Evolutionary conservation across 805 yeast species (phyloP).

Genomic region (Candida arabinofermentans): DNA sequence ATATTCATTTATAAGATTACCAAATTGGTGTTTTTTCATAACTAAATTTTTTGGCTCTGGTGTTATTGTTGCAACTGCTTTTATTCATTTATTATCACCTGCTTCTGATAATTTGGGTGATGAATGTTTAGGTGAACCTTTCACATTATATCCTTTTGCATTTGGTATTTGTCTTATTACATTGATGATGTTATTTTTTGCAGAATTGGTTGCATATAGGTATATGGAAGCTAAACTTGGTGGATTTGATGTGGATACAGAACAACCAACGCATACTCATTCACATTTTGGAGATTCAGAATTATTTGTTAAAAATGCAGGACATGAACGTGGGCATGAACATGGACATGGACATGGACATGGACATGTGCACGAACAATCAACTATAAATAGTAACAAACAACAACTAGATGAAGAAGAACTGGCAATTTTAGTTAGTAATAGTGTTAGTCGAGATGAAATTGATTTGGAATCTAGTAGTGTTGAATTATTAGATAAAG

Average conservation of each 20-base stretch:
- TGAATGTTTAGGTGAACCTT: constrained; percentile 61
- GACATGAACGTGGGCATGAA: constrained; percentile 6
- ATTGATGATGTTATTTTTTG: constrained; percentile 47
- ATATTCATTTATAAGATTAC: constrained; percentile 55
- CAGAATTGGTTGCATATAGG: constrained; percentile 47
- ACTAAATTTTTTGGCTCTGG: constrained; percentile 82
- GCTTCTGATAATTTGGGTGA: constrained; percentile 55
- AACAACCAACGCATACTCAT: constrained; percentile 38
- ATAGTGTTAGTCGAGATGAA: no score
- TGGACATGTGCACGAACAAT: background rate
- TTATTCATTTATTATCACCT: constrained; percentile 69
- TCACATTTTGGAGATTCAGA: constrained; percentile 51
- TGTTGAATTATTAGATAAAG: constrained; percentile 32
- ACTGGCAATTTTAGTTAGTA: no score
- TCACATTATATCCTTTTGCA: constrained; percentile 50
- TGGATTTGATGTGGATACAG: constrained; percentile 16
- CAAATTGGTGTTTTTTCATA: constrained; percentile 58
- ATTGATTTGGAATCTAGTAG: background rate
- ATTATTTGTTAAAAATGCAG: constrained; percentile 10
- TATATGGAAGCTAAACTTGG: constrained; percentile 34
- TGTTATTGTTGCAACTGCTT: constrained; percentile 78
- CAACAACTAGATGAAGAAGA: background rate
- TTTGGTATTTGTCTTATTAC: constrained; percentile 50
- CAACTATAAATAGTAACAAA: background rate
- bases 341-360: constrained; percentile 9